phyloP scores from a whole-genome alignment of 768 basidiomycete species.

The Pisolithus marmoratus region DNA sequence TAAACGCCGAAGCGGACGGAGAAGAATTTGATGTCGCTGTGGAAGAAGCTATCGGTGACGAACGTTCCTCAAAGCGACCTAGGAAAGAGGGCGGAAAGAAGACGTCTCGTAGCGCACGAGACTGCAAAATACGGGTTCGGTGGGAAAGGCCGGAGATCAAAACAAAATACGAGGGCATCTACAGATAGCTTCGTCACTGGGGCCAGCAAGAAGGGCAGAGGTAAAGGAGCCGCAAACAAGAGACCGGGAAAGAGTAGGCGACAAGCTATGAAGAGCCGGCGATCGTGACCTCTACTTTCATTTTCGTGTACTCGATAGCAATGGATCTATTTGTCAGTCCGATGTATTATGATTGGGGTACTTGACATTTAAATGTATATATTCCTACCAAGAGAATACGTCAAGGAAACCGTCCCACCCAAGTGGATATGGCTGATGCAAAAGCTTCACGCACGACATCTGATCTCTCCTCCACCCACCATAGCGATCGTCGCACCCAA shows the following conservation, averaged over 20 bases:
- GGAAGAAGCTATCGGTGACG: slow-evolving; percentile 81
- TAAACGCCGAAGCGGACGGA: slow-evolving; percentile 44
- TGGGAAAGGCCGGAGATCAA: slow-evolving; percentile 60
- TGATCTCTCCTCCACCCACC: slow-evolving; percentile 51
- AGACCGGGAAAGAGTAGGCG: slow-evolving; percentile 60
- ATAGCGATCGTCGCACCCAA: slow-evolving; percentile 79
- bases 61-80: slow-evolving; percentile 55
- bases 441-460: slow-evolving; percentile 36
- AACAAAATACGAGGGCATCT: slow-evolving; percentile 77
- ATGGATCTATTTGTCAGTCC: too few relatives aligned
- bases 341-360: too few relatives aligned
- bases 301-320: neutral
- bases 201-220: slow-evolving; percentile 30
- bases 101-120: slow-evolving; percentile 56
- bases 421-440: too few relatives aligned
- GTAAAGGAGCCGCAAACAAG: slow-evolving; percentile 28
- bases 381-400: neutral
- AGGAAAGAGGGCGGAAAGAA: slow-evolving; percentile 24
- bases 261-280: slow-evolving; percentile 35
- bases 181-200: slow-evolving; percentile 65
- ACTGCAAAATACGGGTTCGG: slow-evolving; percentile 83
- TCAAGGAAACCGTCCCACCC: too few relatives aligned
- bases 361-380: neutral
- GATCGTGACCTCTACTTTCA: slow-evolving; percentile 12
- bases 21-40: slow-evolving; percentile 83